Conservation (phyloP, 768 basidiomycete genomes). For the Russula griseocarnosa region DNA sequence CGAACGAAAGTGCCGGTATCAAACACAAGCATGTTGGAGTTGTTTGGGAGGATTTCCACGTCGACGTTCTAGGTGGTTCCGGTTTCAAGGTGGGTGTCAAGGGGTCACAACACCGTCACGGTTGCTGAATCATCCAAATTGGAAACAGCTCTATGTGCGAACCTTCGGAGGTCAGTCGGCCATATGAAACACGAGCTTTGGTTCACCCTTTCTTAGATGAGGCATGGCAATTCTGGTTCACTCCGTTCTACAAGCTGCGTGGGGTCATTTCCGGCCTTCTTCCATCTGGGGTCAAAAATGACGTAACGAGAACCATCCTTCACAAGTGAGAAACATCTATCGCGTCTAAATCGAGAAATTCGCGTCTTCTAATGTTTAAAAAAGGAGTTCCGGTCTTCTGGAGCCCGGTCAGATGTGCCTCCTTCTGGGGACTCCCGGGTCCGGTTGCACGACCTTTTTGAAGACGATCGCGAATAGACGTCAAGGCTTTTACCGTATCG, state of each 20-base stretch:
- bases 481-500: slow-evolving; percentile 56
- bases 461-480: slow-evolving; percentile 79
- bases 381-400: slow-evolving; percentile 57
- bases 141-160: slow-evolving; percentile 49
- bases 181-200: background rate
- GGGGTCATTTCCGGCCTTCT: slow-evolving; percentile 2
- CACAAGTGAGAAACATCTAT: slow-evolving; percentile 18
- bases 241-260: slow-evolving; percentile 16
- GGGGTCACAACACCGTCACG: background rate
- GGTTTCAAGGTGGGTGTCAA: slow-evolving; percentile 50
- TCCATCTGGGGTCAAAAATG: slow-evolving; percentile 11
- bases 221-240: slow-evolving; percentile 28
- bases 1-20: slow-evolving; percentile 61
- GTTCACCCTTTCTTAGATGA: slow-evolving; percentile 15
- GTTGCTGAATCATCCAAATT: background rate
- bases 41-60: slow-evolving; percentile 66
- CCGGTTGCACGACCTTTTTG: slow-evolving; percentile 84
- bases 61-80: slow-evolving; percentile 57
- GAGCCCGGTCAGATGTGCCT: slow-evolving; percentile 29
- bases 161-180: slow-evolving; percentile 55
- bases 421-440: slow-evolving; percentile 40
- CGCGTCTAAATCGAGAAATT: too few species aligned
- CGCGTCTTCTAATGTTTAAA: slow-evolving; percentile 47
- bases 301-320: slow-evolving; percentile 19
- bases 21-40: slow-evolving; percentile 77